Percentiles rank a stretch among this genome's conserved stretches.
Evolutionary conservation across 2,329 filamentous ascomycete species (phyloP).

Genomic region (Chrysosporium queenslandicum): DNA sequence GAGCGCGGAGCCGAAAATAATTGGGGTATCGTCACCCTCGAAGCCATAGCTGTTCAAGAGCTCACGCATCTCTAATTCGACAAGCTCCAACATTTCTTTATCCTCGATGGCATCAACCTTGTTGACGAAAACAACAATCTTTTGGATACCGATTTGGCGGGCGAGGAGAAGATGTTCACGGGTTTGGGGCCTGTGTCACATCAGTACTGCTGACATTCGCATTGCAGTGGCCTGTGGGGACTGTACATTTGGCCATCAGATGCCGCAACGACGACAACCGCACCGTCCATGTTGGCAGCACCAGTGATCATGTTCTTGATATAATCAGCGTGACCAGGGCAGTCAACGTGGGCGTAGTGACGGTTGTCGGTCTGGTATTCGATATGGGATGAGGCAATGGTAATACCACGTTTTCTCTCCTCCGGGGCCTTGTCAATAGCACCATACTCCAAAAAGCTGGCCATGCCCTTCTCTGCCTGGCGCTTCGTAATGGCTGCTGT

Average conservation of each 20-base stretch:
- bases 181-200: constrained; percentile 64
- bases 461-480: constrained; percentile 87
- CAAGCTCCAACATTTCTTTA: constrained; percentile 98
- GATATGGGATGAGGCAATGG: constrained; percentile 96
- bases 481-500: constrained; percentile 98
- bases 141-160: constrained; percentile 95
- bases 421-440: constrained; percentile 98
- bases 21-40: constrained; percentile 94
- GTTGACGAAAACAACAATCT: constrained; percentile 98
- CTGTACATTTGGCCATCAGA: constrained; percentile 90
- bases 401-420: constrained; percentile 99
- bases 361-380: constrained; percentile 90
- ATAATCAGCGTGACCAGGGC: constrained; percentile 99
- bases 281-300: constrained; percentile 98
- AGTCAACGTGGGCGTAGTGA: constrained; percentile 99
- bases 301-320: constrained; percentile 99
- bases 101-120: constrained; percentile 97
- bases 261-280: constrained; percentile 96
- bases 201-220: constrained; percentile 17
- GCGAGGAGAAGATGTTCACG: constrained; percentile 95
- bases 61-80: constrained; percentile 99
- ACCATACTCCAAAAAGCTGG: constrained; percentile 93
- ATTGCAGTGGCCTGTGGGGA: background rate
- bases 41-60: constrained; percentile 87
- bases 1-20: constrained; percentile 92